A percentile compares a stretch with the other conserved stretches of the same genome.
phyloP scores from a whole-genome alignment of 1,139 yeast genomes.

The Saccharomyces hybrid region DNA sequence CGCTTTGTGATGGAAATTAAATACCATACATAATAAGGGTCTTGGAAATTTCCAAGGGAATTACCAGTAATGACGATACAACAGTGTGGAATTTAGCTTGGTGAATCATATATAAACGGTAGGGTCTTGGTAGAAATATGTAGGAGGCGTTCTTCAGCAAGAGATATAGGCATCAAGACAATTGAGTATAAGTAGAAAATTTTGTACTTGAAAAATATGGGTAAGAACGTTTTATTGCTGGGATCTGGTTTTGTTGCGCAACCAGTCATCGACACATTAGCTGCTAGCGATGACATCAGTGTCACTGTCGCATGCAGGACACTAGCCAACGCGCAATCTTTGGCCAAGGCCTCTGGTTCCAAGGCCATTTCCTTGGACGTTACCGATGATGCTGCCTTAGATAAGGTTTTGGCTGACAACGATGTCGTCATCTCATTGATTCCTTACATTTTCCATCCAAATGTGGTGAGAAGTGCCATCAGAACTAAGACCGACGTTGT shows the following conservation, averaged over 20 bases:
- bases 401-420: slow-evolving; percentile 63
- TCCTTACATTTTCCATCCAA: slow-evolving; percentile 91
- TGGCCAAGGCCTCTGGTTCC: slow-evolving; percentile 70
- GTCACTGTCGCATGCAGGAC: slow-evolving; percentile 97
- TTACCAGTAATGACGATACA: neutral
- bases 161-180: neutral
- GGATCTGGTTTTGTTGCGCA: slow-evolving; percentile 98
- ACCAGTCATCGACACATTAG: slow-evolving; percentile 91
- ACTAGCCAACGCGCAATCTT: slow-evolving; percentile 69
- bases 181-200: slow-evolving; percentile 25
- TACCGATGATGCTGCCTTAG: slow-evolving; percentile 65
- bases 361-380: slow-evolving; percentile 85
- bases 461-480: slow-evolving; percentile 89
- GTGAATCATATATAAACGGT: neutral
- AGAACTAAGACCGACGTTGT: slow-evolving; percentile 87
- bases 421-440: slow-evolving; percentile 91
- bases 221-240: slow-evolving; percentile 60
- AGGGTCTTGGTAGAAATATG: neutral
- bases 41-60: neutral
- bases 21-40: neutral
- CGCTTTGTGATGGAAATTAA: neutral
- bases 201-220: slow-evolving; percentile 15
- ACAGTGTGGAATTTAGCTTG: neutral
- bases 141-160: neutral
- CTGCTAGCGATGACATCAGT: slow-evolving; percentile 68